phyloP scores from a whole-genome alignment of 1,284 basidiomycete genomes.

The Sanguinoderma infundibulare region DNA sequence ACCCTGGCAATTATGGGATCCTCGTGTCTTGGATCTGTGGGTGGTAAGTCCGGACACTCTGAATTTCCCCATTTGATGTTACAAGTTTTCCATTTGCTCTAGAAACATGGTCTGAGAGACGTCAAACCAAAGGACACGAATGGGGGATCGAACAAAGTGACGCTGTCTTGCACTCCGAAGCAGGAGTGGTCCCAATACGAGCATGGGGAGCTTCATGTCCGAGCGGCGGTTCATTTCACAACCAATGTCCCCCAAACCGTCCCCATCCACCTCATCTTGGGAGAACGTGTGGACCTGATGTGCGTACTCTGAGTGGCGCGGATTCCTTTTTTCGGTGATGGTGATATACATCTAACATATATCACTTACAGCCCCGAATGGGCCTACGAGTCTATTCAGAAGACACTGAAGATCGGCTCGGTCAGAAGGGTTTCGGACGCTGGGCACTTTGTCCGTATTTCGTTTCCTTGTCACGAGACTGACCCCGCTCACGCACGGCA shows the following conservation, averaged over 20 bases:
- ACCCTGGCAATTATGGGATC: constrained; percentile 23
- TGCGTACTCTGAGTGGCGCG: background rate
- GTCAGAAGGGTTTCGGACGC: background rate
- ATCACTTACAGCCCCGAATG: background rate
- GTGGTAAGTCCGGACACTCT: constrained; percentile 6
- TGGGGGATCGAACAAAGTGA: background rate
- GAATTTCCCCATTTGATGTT: background rate
- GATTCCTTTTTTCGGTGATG: background rate
- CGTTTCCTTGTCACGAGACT: background rate
- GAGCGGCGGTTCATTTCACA: background rate
- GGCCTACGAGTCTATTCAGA: background rate
- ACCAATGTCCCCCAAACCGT: background rate
- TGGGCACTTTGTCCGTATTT: constrained; percentile 8
- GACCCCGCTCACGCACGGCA: background rate
- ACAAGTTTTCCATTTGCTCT: no score
- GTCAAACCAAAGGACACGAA: background rate
- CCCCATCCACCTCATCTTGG: constrained; percentile 4
- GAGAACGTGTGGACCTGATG: constrained; percentile 1
- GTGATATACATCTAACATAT: background rate
- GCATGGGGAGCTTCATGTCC: constrained; percentile 1
- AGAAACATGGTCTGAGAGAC: constrained; percentile 8
- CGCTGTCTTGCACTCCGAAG: constrained; percentile 3
- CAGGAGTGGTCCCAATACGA: constrained; percentile 8
- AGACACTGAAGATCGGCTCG: background rate
- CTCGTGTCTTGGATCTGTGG: constrained; percentile 13